Percentiles rank a stretch among this genome's conserved stretches.
phyloP scores from a whole-genome alignment of 139 green algal species.

The Chlamydomonas urium region DNA sequence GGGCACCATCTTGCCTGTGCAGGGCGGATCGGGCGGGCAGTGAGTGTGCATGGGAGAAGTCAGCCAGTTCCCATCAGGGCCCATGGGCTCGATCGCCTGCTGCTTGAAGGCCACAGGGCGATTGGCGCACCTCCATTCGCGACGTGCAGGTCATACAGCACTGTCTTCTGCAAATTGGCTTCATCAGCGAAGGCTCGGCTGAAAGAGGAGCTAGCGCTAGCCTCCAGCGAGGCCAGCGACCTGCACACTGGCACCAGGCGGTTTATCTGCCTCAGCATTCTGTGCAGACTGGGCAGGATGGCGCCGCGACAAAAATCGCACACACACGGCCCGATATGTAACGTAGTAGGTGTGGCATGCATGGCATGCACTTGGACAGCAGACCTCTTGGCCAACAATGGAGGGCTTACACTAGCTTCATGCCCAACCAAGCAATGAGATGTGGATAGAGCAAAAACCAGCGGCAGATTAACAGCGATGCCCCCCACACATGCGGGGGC shows the following conservation, averaged over 20 bases:
- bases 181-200: constrained; percentile 52
- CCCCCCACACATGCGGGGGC: too few species aligned
- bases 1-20: constrained; percentile 91
- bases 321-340: too few species aligned
- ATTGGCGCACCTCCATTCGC: constrained; percentile 71
- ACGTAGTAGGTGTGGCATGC: too few species aligned
- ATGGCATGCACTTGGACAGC: too few species aligned
- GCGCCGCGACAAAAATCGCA: too few species aligned
- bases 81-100: neutral
- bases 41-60: neutral
- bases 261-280: neutral
- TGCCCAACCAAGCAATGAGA: too few species aligned
- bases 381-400: too few species aligned
- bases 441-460: too few species aligned
- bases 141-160: constrained; percentile 90
- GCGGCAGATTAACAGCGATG: too few species aligned
- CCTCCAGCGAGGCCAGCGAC: neutral
- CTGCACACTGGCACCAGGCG: neutral
- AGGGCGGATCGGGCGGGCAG: neutral
- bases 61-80: neutral
- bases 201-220: neutral
- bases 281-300: too few species aligned
- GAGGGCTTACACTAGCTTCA: too few species aligned
- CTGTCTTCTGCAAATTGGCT: constrained; percentile 74
- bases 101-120: neutral